Base-by-base conservation (phyloP, 768 basidiomycete genomes). In the Leccinum sublutescens region DNA sequence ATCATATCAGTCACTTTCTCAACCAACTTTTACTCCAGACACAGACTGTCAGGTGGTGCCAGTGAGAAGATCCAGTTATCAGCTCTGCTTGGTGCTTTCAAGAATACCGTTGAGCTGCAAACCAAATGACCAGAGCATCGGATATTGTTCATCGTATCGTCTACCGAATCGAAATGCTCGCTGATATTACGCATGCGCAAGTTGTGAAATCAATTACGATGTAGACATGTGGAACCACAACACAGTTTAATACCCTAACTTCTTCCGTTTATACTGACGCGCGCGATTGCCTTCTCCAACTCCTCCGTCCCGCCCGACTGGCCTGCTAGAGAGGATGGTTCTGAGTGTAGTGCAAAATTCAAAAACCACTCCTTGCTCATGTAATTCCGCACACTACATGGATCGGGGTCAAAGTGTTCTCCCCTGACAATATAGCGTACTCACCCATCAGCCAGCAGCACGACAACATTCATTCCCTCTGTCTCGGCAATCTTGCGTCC, bases 291-390 rank as follows among this genome's bases (percentile, higher is more conserved):
- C 21, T 5, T 29, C 14, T 62, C 61, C 50, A 64, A 53, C 6
- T 5, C 48, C 33, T 34, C 49, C 17, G n/a, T 15, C 15, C 9
- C 31, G 3, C 9, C 25, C 3, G 53, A 52, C 45, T 54, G 57
- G 4, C 45, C 25, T 4, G 7, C 4, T 8, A 87, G 76, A 5
- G 80, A 76, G 3, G 87, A 81, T 1, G 83, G 80, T 58, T 83
- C 80, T 0, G 78, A 73, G 45, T 80, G 73, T 64, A 88, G 72
- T 5, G 86, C 84, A 66, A 88, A 84, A 61, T 86, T 79, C 62
- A 93, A 74, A 76, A 95, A 95, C 94, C 94, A 96, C 11, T 87
- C 83, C 68, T 94, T 95, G 76, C 89, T 89, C 85, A 96, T 95
- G 69, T 96, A 96, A 71, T 96, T 96, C 65, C 94, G 83, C 56